phyloP scores from a whole-genome alignment of 441 rosid genomes.

The Biscutella laevigata region DNA sequence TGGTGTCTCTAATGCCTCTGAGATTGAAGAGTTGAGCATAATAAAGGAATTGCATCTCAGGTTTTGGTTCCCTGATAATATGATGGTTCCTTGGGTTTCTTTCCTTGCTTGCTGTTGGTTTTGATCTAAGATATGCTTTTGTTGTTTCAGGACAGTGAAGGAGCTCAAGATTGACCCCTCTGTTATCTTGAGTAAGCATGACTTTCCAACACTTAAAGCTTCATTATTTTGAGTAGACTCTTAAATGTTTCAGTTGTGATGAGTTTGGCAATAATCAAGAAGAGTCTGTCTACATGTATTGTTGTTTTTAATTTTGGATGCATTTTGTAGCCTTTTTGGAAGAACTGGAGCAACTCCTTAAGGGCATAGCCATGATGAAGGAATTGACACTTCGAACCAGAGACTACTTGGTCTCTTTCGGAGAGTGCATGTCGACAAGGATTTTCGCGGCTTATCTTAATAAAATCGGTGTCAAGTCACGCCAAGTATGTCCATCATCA shows the following conservation, averaged over 20 bases:
- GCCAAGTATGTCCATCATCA: slow-evolving; percentile 31
- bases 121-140: neutral
- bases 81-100: neutral
- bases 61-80: slow-evolving; percentile 24
- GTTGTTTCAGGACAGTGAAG: slow-evolving; percentile 48
- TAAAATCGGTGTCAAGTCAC: slow-evolving; percentile 59
- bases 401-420: slow-evolving; percentile 86
- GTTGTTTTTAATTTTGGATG: neutral
- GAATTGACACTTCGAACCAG: slow-evolving; percentile 76
- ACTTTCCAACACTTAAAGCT: neutral
- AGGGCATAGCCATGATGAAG: slow-evolving; percentile 88
- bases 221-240: neutral
- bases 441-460: slow-evolving; percentile 82
- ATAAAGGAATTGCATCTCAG: slow-evolving; percentile 57
- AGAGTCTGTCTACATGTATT: neutral
- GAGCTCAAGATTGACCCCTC: slow-evolving; percentile 55
- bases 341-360: slow-evolving; percentile 73
- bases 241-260: neutral
- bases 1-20: slow-evolving; percentile 54
- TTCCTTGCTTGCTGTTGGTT: neutral
- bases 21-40: slow-evolving; percentile 58
- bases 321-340: slow-evolving; percentile 51
- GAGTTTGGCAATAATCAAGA: slow-evolving; percentile 1
- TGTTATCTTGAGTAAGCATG: slow-evolving; percentile 41
- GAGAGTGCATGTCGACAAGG: slow-evolving; percentile 90